Conservation (phyloP, 352 stramenopile genomes). For the Phytophthora colocasiae region DNA sequence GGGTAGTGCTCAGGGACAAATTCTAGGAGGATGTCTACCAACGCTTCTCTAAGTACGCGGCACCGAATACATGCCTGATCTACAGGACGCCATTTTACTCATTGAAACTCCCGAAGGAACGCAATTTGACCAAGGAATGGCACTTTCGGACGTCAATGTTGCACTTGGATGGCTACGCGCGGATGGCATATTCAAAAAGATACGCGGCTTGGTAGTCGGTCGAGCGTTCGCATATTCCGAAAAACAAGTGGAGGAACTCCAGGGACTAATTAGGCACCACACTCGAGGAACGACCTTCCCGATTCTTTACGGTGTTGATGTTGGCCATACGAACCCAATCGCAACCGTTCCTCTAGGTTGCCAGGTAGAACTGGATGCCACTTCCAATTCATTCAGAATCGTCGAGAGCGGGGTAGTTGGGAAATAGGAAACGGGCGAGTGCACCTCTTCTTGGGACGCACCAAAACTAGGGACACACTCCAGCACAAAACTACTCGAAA, state of each 20-base stretch:
- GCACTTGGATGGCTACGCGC: conserved; percentile 52
- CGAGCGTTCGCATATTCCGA: conserved; percentile 52
- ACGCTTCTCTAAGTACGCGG: conserved; percentile 64
- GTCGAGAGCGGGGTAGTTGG: conserved; percentile 39
- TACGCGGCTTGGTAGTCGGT: conserved; percentile 60
- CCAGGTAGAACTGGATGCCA: conserved; percentile 47
- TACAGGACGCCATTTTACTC: conserved; percentile 53
- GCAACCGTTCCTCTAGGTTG: conserved; percentile 60
- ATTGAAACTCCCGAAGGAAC: conserved; percentile 60
- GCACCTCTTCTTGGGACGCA: conserved; percentile 5
- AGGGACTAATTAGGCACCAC: conserved; percentile 60
- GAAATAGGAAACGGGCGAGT: not conserved
- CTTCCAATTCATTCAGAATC: conserved; percentile 38
- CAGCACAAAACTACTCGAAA: no score
- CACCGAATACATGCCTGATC: conserved; percentile 52
- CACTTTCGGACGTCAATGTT: conserved; percentile 52
- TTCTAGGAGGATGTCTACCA: conserved; percentile 67
- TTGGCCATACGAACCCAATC: conserved; percentile 66
- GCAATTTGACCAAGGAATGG: conserved; percentile 64
- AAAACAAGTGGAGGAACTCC: conserved; percentile 49
- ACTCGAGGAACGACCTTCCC: conserved; percentile 55
- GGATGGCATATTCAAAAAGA: conserved; percentile 59
- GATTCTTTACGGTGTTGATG: conserved; percentile 68
- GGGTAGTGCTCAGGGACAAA: conserved; percentile 36
- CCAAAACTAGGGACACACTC: not conserved